Conservation (phyloP, 352 stramenopile species). For the Phytophthora sojae region DNA sequence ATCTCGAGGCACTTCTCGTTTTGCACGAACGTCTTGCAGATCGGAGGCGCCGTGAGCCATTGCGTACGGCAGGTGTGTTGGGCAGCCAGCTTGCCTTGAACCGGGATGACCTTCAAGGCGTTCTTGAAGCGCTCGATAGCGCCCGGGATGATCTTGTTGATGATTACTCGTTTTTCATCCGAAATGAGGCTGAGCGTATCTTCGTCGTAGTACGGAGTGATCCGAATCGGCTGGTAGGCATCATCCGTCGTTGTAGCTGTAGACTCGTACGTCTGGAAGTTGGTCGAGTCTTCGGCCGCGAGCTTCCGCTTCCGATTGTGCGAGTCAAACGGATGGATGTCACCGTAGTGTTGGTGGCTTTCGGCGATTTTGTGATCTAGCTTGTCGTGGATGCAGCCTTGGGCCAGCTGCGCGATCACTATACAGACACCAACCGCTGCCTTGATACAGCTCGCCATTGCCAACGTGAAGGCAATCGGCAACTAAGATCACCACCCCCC, state of each 20-base stretch:
- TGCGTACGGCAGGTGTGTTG: constrained; percentile 66
- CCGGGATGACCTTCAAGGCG: constrained; percentile 66
- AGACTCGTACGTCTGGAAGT: constrained; percentile 55
- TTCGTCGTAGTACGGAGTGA: constrained; percentile 79
- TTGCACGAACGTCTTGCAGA: constrained; percentile 63
- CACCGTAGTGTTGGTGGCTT: constrained; percentile 33
- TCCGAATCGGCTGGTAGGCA: constrained; percentile 67
- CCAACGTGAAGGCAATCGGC: not conserved
- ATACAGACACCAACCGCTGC: not conserved
- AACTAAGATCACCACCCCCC: not conserved
- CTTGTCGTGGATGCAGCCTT: constrained; percentile 43
- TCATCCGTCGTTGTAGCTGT: constrained; percentile 15
- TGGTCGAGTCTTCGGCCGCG: constrained; percentile 21
- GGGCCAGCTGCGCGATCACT: not conserved
- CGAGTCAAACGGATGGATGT: constrained; percentile 34
- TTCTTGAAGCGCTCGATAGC: constrained; percentile 68
- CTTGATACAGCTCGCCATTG: constrained; percentile 8
- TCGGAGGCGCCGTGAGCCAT: constrained; percentile 59
- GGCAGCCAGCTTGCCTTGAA: constrained; percentile 67
- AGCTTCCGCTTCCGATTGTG: constrained; percentile 19
- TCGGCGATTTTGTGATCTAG: constrained; percentile 35
- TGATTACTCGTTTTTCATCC: constrained; percentile 44
- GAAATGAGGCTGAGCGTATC: constrained; percentile 52
- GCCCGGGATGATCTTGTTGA: constrained; percentile 70
- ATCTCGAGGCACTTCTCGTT: constrained; percentile 79